A percentile compares a stretch with the other conserved stretches of the same genome.
Conservation (phyloP, 306 rosid genomes). For the Vicia sativa region DNA sequence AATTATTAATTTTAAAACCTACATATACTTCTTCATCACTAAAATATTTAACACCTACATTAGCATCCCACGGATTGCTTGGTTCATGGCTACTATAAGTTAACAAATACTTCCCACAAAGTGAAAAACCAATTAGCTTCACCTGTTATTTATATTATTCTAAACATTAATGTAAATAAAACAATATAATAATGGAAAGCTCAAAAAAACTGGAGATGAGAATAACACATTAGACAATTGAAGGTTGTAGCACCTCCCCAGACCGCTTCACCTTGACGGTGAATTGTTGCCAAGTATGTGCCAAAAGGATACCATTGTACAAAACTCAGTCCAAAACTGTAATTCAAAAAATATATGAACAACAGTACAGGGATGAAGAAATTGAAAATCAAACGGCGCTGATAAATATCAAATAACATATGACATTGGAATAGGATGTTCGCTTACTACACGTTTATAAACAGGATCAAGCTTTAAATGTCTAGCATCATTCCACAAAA, state of each 20-base stretch:
- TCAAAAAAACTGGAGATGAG: constrained; percentile 67
- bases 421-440: constrained; percentile 1
- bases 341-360: constrained; percentile 33
- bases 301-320: constrained; percentile 94
- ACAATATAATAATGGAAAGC: neutral
- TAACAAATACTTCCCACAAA: constrained; percentile 79
- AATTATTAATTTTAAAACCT: no score
- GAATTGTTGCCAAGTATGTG: constrained; percentile 87
- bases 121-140: constrained; percentile 84
- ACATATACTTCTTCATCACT: no score
- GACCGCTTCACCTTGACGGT: constrained; percentile 88
- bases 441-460: constrained; percentile 77
- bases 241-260: constrained; percentile 89
- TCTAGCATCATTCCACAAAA: constrained; percentile 88
- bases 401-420: constrained; percentile 6
- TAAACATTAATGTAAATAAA: neutral
- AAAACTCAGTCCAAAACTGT: constrained; percentile 92
- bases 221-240: constrained; percentile 81
- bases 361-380: neutral
- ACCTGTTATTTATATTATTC: constrained; percentile 52
- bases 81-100: constrained; percentile 92
- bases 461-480: constrained; percentile 82
- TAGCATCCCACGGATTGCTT: constrained; percentile 87
- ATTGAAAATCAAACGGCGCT: neutral
- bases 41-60: constrained; percentile 75